Evolutionary conservation across 768 basidiomycete genomes (phyloP), one percentile per base, ranked within the genome.

Genomic region (Pleurotus giganteus): DNA sequence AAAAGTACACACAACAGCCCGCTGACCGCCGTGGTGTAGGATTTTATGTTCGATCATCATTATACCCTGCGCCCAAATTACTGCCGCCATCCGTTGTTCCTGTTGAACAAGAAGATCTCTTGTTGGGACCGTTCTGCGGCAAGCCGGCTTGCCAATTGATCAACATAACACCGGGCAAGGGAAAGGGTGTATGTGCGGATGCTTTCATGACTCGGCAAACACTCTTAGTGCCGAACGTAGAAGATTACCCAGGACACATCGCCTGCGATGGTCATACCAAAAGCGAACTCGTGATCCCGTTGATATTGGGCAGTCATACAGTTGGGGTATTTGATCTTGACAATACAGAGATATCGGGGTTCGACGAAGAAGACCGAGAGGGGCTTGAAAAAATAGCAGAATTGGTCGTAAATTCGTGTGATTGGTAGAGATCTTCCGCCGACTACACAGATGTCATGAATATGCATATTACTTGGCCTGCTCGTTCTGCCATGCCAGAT

Each of bases 131-230:
- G 0, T 97, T 95, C 71, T 87, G 85, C 60, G 94, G 94, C 50
- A 89, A 88, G 61, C 95, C 94, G 1, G 95, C 95, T 0, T 98
- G 95, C 68, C 89, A 91, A 61, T 84, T 80, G 61, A 94, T 97
- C 67, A 73, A 79, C 54, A 74, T 82, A 37, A 64, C 74, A 4
- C 71, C 77, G 13, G 76, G 73, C 0, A 82, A 79, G 9, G 74
- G 75, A 8, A 78, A 80, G n/a, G 93, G 94, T 26, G 94, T 97
- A 9, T 97, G 94, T 67, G 90, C 92, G 4, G 86, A 85, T 47
- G 86, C 88, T 1, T 96, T 83, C 68, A 53, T 85, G 12, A 75
- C 75, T 47, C 69, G 67, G 41, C 64, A 73, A 59, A 82, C 87
- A 0, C 51, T 91, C 4, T 62, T 93, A n/a, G 91, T 97, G 1